Conservation (phyloP, 768 basidiomycete genomes). For the Lentinula boryana region DNA sequence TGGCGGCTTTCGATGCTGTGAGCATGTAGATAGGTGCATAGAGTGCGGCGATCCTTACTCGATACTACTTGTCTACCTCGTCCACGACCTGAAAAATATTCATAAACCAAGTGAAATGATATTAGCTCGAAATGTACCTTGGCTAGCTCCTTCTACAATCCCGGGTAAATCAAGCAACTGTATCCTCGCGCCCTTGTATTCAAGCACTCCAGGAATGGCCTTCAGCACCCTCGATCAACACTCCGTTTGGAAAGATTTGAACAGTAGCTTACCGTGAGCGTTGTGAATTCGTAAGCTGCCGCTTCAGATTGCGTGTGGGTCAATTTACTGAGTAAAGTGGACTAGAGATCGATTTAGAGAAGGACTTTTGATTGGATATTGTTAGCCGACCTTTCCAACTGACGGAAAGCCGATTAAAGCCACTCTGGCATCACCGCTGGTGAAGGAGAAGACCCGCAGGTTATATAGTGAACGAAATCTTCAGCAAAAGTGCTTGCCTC, state of each 20-base stretch:
- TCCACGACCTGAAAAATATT: conserved; percentile 53
- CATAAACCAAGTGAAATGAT: background rate
- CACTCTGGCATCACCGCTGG: conserved; percentile 70
- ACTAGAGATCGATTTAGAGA: conserved; percentile 34
- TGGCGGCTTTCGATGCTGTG: conserved; percentile 44
- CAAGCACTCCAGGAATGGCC: conserved; percentile 97
- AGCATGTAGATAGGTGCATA: background rate
- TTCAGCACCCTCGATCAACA: conserved; percentile 19
- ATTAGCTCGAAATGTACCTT: conserved; percentile 33
- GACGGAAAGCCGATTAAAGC: conserved; percentile 95
- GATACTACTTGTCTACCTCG: conserved; percentile 96
- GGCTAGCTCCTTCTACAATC: conserved; percentile 90
- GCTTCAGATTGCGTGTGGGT: conserved; percentile 87
- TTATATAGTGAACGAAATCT: background rate
- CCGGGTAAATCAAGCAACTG: conserved; percentile 94
- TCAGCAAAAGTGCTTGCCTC: conserved; percentile 19
- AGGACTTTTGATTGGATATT: background rate
- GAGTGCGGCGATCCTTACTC: conserved; percentile 34
- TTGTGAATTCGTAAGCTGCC: conserved; percentile 96
- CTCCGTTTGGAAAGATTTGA: background rate
- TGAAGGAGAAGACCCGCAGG: too few species aligned
- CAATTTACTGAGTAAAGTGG: conserved; percentile 85
- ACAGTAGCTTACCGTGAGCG: conserved; percentile 56
- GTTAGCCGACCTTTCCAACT: conserved; percentile 68
- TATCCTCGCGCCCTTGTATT: conserved; percentile 88